These are phyloP conservation scores for Backusella macrospora DNA, from an alignment of 192 early-diverging fungal species.

Conservation along the genomic window DNA sequence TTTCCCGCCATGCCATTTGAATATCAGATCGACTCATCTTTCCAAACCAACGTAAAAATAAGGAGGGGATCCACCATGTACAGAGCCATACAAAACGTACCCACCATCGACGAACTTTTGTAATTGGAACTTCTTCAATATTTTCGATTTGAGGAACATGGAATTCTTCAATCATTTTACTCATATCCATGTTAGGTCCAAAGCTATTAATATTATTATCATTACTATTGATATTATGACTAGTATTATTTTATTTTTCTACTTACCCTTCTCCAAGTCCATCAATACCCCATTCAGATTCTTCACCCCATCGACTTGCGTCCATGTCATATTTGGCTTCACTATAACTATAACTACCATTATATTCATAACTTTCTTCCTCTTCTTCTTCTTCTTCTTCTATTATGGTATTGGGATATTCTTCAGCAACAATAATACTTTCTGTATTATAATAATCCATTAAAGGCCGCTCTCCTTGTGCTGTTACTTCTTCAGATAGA, in stretches of 20 bases:
- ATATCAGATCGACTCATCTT: conserved; percentile 90
- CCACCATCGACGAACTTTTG: conserved; percentile 63
- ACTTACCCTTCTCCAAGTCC: conserved; percentile 45
- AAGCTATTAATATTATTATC: too few species aligned
- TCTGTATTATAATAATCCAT: neutral
- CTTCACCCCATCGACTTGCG: conserved; percentile 46
- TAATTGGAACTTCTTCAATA: conserved; percentile 57
- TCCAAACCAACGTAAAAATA: conserved; percentile 59
- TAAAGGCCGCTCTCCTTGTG: neutral
- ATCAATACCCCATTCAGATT: conserved; percentile 50
- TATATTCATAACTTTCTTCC: conserved; percentile 28
- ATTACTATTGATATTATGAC: too few species aligned
- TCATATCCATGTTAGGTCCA: conserved; percentile 46
- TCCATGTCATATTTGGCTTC: conserved; percentile 39
- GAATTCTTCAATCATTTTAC: conserved; percentile 46
- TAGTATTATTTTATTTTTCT: neutral
- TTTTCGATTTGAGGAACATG: conserved; percentile 40
- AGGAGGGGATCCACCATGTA: conserved; percentile 84
- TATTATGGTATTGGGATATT: neutral
- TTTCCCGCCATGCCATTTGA: conserved; percentile 97
- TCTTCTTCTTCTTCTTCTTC: neutral
- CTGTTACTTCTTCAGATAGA: neutral
- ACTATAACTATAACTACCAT: conserved; percentile 41
- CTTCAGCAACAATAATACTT: neutral
- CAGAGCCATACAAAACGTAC: conserved; percentile 80